A percentile compares a stretch with the other conserved stretches of the same genome.
These are phyloP conservation scores for Lentinula edodes DNA, from an alignment of 768 basidiomycete species.

Conservation along the genomic window DNA sequence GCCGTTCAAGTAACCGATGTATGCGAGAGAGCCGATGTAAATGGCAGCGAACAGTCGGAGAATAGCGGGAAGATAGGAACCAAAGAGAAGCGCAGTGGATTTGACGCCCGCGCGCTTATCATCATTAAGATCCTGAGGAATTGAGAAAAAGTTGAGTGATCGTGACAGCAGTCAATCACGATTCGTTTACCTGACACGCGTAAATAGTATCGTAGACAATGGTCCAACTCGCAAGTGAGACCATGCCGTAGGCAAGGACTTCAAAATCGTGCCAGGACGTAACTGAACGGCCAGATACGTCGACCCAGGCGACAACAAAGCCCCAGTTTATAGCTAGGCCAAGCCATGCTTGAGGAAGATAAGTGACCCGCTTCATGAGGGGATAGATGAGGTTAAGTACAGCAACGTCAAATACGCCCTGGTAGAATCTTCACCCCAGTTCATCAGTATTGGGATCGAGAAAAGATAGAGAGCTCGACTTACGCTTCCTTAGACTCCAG, in stretches of 20 bases:
- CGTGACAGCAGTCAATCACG: not conserved
- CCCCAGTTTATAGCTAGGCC: conserved; percentile 18
- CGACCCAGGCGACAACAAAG: conserved; percentile 17
- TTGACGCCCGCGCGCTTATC: conserved; percentile 54
- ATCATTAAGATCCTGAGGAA: conserved; percentile 42
- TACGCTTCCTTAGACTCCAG: not conserved
- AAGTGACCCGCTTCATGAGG: conserved; percentile 21
- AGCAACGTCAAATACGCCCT: conserved; percentile 16
- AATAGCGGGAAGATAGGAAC: conserved; percentile 33
- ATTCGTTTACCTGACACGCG: conserved; percentile 34
- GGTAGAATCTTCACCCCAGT: conserved; percentile 6
- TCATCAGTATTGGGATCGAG: not conserved
- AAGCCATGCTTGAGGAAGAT: conserved; percentile 24
- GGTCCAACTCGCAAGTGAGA: conserved; percentile 12
- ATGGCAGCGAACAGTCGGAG: conserved; percentile 32
- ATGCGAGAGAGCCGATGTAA: conserved; percentile 17
- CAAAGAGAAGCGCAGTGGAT: conserved; percentile 60
- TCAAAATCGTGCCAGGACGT: not conserved
- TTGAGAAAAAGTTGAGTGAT: not conserved
- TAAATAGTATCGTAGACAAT: conserved; percentile 46
- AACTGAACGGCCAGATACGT: conserved; percentile 8
- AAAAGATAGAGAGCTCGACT: not conserved
- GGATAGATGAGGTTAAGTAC: conserved; percentile 19
- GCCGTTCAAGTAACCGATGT: conserved; percentile 20
- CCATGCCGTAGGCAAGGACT: conserved; percentile 2